Evolutionary conservation across 2,329 filamentous ascomycete genomes (phyloP), one percentile per base, ranked within the genome.

Genomic region (Anthostomella pinea): DNA sequence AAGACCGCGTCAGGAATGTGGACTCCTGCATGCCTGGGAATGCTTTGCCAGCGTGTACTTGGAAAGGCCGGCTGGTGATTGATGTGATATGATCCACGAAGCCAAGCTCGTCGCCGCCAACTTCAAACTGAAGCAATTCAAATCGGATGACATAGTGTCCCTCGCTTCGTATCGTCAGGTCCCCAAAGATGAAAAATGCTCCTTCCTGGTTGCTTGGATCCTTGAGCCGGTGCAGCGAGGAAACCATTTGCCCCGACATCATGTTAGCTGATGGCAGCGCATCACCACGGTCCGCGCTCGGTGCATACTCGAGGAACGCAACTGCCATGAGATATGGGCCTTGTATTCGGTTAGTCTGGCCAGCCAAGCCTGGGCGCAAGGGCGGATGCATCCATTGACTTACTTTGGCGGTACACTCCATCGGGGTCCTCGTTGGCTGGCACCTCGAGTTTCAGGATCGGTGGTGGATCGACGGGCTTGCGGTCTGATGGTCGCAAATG

Each of bases 101-200:
- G 46, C 48, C 22, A 43, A 38, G n/a, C 46, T 46, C 5, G 48
- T 39, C 42, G 17, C 38, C 41, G n/a, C 38, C 46, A 40, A 49
- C 46, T 43, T 63, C 70, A 65, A 87, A 78, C 59, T 90, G 85
- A 60, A 84, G 90, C 10, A 95, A 71, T 31, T 78, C 83, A 58
- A 95, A 95, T 37, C 81, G 76, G 24, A 95, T 72, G 22, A 82
- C 73, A 57, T 81, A 91, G 14, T 69, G 72, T 19, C 89, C 89
- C 52, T 85, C 78, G 16, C 80, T 70, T 56, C 84, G 84, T 42
- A 91, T 80, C 0, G 87, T 93, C 15, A 95, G 70, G 60, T 95
- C 88, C 5, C 85, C 85, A 62, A 94, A 95, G n/a, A 95, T 83
- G 55, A 95, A 95, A 65, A 89, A 94, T 1, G 83, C 87, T 8